phyloP scores from a whole-genome alignment of 2,329 filamentous ascomycete genomes.

The Mollisiaceae sp. region DNA sequence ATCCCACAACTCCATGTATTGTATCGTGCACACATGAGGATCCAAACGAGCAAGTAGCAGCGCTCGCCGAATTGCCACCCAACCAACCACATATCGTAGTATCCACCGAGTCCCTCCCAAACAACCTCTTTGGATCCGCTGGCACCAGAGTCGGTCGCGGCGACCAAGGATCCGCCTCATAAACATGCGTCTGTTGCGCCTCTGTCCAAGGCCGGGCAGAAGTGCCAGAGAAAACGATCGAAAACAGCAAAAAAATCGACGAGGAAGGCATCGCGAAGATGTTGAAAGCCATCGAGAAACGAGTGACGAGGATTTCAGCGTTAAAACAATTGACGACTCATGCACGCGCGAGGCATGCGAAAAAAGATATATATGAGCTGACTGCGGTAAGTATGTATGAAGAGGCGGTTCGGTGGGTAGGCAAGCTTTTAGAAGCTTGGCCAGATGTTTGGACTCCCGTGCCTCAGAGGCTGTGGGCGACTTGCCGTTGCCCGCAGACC shows the following conservation, averaged over 20 bases:
- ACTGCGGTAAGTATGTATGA: constrained; percentile 3
- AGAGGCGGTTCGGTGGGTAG: neutral
- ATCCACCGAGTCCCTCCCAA: constrained; percentile 35
- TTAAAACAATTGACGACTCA: constrained; percentile 1
- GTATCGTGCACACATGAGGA: constrained; percentile 41
- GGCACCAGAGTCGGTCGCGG: constrained; percentile 37
- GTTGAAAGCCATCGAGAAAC: constrained; percentile 30
- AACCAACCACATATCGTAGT: constrained; percentile 41
- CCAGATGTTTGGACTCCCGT: constrained; percentile 14
- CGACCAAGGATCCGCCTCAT: constrained; percentile 37
- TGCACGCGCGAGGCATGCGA: neutral
- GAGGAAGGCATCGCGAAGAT: constrained; percentile 40
- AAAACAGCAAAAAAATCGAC: constrained; percentile 34
- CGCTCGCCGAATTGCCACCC: constrained; percentile 31
- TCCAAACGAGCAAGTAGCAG: constrained; percentile 36
- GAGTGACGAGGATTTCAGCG: neutral
- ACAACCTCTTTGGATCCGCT: constrained; percentile 31
- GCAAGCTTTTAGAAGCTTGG: constrained; percentile 20
- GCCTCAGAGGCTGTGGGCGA: constrained; percentile 24
- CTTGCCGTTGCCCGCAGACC: constrained; percentile 8
- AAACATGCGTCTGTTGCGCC: constrained; percentile 34
- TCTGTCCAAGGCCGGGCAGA: constrained; percentile 37
- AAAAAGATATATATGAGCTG: constrained; percentile 9
- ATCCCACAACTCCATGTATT: constrained; percentile 37
- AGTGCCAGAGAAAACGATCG: constrained; percentile 26